These are phyloP conservation scores for Pythium utonaiense DNA, from an alignment of 352 stramenopile genomes.

Conservation along the genomic window DNA sequence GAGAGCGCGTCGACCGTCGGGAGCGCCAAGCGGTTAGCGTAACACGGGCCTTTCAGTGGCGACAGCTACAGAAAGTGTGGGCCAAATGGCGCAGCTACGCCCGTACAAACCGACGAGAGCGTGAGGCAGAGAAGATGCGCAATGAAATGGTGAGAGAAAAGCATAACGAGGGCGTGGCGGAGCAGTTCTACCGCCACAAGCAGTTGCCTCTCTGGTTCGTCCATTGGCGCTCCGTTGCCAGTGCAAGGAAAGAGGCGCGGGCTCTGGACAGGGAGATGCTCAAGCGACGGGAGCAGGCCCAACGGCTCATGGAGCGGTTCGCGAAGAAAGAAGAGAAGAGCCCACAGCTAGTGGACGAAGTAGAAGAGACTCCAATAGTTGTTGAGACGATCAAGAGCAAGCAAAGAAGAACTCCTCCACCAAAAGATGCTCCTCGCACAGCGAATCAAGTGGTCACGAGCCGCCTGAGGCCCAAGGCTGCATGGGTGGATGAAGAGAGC, in stretches of 20 bases:
- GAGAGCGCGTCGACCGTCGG: conserved; percentile 8
- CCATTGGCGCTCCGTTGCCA: conserved; percentile 30
- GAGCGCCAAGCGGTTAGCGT: conserved; percentile 13
- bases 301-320: conserved; percentile 21
- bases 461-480: background rate
- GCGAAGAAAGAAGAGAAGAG: background rate
- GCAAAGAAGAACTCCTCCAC: background rate
- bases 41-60: conserved; percentile 20
- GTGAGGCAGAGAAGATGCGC: conserved; percentile 13
- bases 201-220: conserved; percentile 51
- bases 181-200: conserved; percentile 33
- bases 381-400: background rate
- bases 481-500: background rate
- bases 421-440: background rate
- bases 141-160: conserved; percentile 23
- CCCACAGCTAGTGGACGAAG: background rate
- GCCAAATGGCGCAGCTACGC: conserved; percentile 13
- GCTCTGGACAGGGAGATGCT: conserved; percentile 21
- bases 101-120: background rate
- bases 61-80: conserved; percentile 23
- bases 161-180: conserved; percentile 14
- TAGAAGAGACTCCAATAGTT: too few relatives aligned
- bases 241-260: conserved; percentile 28
- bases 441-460: background rate
- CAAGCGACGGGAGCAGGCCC: conserved; percentile 32